Evolutionary conservation across 2,329 filamentous ascomycete species (phyloP).

Genomic region (Alternaria tenuissima): DNA sequence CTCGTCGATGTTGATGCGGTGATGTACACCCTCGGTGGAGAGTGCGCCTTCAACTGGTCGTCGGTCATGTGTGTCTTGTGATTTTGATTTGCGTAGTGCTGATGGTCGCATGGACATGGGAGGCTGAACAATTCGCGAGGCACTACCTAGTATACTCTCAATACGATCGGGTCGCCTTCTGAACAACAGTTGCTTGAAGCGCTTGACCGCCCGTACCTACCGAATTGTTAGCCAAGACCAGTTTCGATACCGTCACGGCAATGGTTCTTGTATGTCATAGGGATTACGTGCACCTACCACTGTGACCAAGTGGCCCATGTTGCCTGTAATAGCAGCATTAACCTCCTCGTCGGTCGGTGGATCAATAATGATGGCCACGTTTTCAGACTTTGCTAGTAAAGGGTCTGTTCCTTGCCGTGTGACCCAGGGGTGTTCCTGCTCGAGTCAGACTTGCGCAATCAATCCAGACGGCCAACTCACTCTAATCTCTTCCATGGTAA

Average conservation of each 20-base stretch:
- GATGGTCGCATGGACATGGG: conserved; percentile 61
- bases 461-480: conserved; percentile 60
- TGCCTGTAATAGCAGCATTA: conserved; percentile 87
- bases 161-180: conserved; percentile 63
- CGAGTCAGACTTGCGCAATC: conserved; percentile 19
- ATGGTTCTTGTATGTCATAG: not conserved
- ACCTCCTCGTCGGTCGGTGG: conserved; percentile 90
- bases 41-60: conserved; percentile 59
- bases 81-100: conserved; percentile 56
- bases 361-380: conserved; percentile 81
- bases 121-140: conserved; percentile 66
- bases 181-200: conserved; percentile 80
- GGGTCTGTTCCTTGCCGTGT: conserved; percentile 80
- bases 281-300: conserved; percentile 64
- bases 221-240: conserved; percentile 7
- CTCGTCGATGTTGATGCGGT: conserved; percentile 52
- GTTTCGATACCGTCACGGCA: not conserved
- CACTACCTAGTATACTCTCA: conserved; percentile 67
- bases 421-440: conserved; percentile 89
- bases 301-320: conserved; percentile 84
- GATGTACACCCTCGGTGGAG: conserved; percentile 63
- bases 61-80: conserved; percentile 61
- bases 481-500: conserved; percentile 81
- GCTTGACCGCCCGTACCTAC: conserved; percentile 87
- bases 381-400: conserved; percentile 82